phyloP scores from a whole-genome alignment of 768 basidiomycete species.

The Wakefieldia striispora region DNA sequence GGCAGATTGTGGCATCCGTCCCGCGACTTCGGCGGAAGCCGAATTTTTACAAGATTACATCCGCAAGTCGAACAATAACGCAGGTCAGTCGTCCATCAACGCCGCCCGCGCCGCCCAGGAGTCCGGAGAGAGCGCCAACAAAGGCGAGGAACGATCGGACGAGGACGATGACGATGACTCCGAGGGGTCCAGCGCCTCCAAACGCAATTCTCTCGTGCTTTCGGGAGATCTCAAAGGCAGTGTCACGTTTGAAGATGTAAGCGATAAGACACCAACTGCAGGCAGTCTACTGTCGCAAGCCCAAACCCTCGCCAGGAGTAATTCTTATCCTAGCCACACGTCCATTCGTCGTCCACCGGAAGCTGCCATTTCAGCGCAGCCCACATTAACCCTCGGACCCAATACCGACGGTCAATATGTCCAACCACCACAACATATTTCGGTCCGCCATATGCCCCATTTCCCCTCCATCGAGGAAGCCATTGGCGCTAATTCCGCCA shows the following conservation, averaged over 20 bases:
- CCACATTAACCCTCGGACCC: conserved; percentile 55
- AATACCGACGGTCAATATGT: conserved; percentile 45
- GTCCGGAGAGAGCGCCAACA: conserved; percentile 55
- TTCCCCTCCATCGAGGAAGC: conserved; percentile 89
- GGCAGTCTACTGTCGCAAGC: conserved; percentile 74
- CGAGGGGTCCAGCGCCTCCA: conserved; percentile 71
- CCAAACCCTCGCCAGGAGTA: conserved; percentile 58
- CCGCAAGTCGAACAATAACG: conserved; percentile 85
- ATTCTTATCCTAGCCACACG: conserved; percentile 63
- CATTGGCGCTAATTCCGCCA: conserved; percentile 68
- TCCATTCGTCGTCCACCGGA: conserved; percentile 74
- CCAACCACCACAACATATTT: conserved; percentile 49
- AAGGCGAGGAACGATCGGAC: conserved; percentile 70
- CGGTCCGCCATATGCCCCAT: conserved; percentile 73
- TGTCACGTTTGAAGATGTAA: conserved; percentile 60
- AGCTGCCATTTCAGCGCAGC: conserved; percentile 48
- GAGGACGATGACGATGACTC: conserved; percentile 89
- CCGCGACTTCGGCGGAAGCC: conserved; percentile 86
- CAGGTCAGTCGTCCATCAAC: conserved; percentile 71
- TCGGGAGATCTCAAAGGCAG: conserved; percentile 59
- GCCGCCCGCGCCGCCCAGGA: conserved; percentile 73
- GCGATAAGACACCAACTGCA: conserved; percentile 86
- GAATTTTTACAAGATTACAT: conserved; percentile 93
- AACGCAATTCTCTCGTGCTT: conserved; percentile 71
- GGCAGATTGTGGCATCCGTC: conserved; percentile 87